Evolutionary conservation across 2,329 filamentous ascomycete species (phyloP).

Genomic region (Periconia sp.): DNA sequence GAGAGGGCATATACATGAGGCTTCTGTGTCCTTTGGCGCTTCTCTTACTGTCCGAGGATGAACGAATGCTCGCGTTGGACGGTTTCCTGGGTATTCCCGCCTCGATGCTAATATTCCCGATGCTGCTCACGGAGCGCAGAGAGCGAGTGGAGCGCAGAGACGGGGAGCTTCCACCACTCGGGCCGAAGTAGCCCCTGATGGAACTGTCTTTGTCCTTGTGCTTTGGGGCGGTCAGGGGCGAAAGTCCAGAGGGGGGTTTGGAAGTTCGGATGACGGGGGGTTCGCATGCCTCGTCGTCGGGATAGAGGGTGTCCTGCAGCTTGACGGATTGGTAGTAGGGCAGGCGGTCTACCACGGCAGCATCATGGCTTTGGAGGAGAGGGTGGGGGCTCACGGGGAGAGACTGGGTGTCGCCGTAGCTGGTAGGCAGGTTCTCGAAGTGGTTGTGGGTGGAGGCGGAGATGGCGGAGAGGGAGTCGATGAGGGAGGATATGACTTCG

Average conservation of each 20-base stretch:
- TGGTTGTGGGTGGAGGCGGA: constrained; percentile 67
- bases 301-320: constrained; percentile 51
- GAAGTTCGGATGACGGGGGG: constrained; percentile 79
- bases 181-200: constrained; percentile 62
- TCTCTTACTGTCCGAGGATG: constrained; percentile 39
- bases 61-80: constrained; percentile 33
- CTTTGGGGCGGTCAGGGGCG: constrained; percentile 65
- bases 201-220: constrained; percentile 46
- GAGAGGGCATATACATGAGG: constrained; percentile 74
- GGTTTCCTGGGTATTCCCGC: constrained; percentile 27
- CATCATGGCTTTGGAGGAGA: constrained; percentile 20
- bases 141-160: constrained; percentile 41
- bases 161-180: constrained; percentile 34
- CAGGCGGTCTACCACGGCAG: constrained; percentile 74
- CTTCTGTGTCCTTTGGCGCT: constrained; percentile 52
- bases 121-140: constrained; percentile 37
- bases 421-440: constrained; percentile 59
- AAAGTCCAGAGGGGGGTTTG: constrained; percentile 77
- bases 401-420: constrained; percentile 34
- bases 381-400: constrained; percentile 25
- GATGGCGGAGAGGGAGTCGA: constrained; percentile 62
- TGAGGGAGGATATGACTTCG: constrained; percentile 68
- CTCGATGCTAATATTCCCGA: constrained; percentile 47
- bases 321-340: constrained; percentile 59
- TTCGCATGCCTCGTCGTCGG: constrained; percentile 61